Percentiles rank a stretch among this genome's conserved stretches.
Conservation (phyloP, 768 basidiomycete species). For the Naganishia friedmannii region DNA sequence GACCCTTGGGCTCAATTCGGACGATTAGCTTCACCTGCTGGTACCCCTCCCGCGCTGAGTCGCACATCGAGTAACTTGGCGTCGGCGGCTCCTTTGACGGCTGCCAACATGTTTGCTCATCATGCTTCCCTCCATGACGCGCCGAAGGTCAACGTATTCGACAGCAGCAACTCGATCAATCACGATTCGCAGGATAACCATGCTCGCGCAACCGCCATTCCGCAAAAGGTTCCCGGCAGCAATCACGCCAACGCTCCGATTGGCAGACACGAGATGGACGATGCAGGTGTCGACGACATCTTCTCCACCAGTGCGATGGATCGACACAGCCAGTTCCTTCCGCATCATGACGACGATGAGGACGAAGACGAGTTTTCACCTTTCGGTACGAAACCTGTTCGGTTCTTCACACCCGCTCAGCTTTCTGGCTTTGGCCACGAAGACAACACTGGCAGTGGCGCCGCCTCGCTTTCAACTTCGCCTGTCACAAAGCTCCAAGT, state of each 20-base stretch:
- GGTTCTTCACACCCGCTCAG: constrained; percentile 53
- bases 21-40: constrained; percentile 46
- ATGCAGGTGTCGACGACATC: constrained; percentile 61
- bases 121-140: constrained; percentile 5
- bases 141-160: background rate
- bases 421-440: constrained; percentile 1
- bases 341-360: constrained; percentile 56
- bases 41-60: constrained; percentile 38
- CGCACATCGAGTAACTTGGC: constrained; percentile 64
- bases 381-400: constrained; percentile 54
- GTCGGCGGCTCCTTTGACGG: constrained; percentile 75
- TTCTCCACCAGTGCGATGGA: constrained; percentile 58
- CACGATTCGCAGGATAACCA: background rate
- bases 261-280: constrained; percentile 26
- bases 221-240: background rate
- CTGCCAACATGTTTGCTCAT: constrained; percentile 22
- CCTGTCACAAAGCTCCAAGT: constrained; percentile 60
- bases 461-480: constrained; percentile 62
- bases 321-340: constrained; percentile 44
- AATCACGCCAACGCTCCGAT: background rate
- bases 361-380: constrained; percentile 55
- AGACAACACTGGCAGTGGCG: constrained; percentile 13
- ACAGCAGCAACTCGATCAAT: background rate
- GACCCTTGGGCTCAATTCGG: constrained; percentile 31
- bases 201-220: background rate